Conservation (phyloP, 768 basidiomycete species). For the Lactarius indigo region DNA sequence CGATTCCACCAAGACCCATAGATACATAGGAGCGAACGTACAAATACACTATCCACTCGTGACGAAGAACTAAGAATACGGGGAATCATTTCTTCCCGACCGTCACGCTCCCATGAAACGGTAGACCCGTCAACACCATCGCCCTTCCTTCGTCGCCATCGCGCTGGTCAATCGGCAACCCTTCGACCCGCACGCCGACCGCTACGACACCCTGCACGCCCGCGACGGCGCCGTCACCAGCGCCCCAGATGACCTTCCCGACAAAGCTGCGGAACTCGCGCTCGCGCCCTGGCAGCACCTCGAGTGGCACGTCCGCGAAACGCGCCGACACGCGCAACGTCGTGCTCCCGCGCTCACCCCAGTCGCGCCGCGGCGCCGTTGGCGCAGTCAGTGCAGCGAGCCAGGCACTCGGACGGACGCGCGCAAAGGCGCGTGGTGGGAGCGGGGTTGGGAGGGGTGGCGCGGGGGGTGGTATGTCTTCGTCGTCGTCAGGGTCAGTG, state of each 20-base stretch:
- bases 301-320: constrained; percentile 68
- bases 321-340: constrained; percentile 58
- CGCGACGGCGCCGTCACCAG: constrained; percentile 15
- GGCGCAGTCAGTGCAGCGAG: constrained; percentile 43
- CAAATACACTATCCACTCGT: not conserved
- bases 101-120: constrained; percentile 22
- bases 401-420: constrained; percentile 71
- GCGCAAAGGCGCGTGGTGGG: constrained; percentile 71
- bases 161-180: not conserved
- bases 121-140: constrained; percentile 19
- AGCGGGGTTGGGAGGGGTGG: constrained; percentile 60
- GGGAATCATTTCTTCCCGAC: constrained; percentile 12
- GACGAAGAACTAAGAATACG: not conserved
- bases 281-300: constrained; percentile 76
- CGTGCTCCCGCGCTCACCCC: constrained; percentile 49
- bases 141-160: not conserved
- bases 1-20: too few species aligned
- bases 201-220: constrained; percentile 23
- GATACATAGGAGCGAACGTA: too few species aligned
- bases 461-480: constrained; percentile 38
- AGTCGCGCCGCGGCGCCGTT: constrained; percentile 36
- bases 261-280: constrained; percentile 74
- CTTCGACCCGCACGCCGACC: constrained; percentile 20
- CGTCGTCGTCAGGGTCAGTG: constrained; percentile 20
- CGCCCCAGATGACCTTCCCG: constrained; percentile 51